These are phyloP conservation scores for Alternaria brassicae DNA, from an alignment of 2,329 filamentous ascomycete genomes.

Conservation along the genomic window DNA sequence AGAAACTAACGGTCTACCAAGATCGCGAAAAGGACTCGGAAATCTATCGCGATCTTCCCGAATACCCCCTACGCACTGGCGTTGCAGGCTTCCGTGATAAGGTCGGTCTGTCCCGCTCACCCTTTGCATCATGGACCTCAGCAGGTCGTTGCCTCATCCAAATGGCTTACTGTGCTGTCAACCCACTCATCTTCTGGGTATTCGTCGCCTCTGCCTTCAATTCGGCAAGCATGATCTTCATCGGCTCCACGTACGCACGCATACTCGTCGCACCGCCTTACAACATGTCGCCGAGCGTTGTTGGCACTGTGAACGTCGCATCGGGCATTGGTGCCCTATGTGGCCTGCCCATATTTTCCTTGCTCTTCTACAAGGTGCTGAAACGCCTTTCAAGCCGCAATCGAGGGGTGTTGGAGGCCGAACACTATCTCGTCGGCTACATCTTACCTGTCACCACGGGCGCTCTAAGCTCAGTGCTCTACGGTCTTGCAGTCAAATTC, in stretches of 20 bases:
- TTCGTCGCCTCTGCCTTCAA: conserved; percentile 35
- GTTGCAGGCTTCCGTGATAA: conserved; percentile 21
- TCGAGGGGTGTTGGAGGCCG: conserved; percentile 39
- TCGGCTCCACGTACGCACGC: conserved; percentile 33
- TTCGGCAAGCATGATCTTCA: conserved; percentile 41
- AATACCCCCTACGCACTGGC: conserved; percentile 17
- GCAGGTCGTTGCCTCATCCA: conserved; percentile 35
- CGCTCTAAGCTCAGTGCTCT: conserved; percentile 30
- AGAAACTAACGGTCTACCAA: conserved; percentile 51
- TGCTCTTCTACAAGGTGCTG: conserved; percentile 19
- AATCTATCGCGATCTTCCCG: conserved; percentile 36
- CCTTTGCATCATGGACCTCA: conserved; percentile 36
- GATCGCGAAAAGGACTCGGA: conserved; percentile 39
- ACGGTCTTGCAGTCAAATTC: conserved; percentile 32
- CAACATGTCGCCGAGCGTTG: conserved; percentile 19
- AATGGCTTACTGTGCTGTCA: conserved; percentile 37
- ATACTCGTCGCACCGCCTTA: conserved; percentile 35
- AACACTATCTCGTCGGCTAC: conserved; percentile 42
- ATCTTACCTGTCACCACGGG: conserved; percentile 37
- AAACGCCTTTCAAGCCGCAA: conserved; percentile 33
- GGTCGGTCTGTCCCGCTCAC: conserved; percentile 30
- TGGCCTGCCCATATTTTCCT: conserved; percentile 22
- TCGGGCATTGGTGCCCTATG: conserved; percentile 30
- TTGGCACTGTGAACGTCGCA: conserved; percentile 31
- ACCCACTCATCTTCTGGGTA: conserved; percentile 45